phyloP scores from a whole-genome alignment of 108 stramenopile species.

The Nannochloropsis gaditana region DNA sequence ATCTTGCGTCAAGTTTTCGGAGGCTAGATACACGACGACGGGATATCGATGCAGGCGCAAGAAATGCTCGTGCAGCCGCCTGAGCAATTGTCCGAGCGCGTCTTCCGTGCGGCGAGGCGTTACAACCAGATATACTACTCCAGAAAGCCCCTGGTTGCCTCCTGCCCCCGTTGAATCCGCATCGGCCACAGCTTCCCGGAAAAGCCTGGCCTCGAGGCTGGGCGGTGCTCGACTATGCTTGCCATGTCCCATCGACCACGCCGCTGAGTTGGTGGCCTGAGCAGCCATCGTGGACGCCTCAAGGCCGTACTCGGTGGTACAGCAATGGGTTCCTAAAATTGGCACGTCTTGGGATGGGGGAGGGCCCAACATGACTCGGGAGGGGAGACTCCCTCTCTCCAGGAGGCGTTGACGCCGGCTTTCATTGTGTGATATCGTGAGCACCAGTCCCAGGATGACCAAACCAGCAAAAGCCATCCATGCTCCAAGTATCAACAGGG shows the following conservation, averaged over 20 bases:
- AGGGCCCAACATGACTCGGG: background rate
- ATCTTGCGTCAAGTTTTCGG: background rate
- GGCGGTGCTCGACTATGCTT: background rate
- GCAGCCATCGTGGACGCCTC: background rate
- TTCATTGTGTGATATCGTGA: background rate
- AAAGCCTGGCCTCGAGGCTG: background rate
- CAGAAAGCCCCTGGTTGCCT: background rate
- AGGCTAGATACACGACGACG: background rate
- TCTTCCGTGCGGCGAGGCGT: background rate
- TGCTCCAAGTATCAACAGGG: background rate
- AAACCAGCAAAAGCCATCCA: background rate
- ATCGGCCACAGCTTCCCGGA: background rate
- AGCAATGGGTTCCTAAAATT: background rate
- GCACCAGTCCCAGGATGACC: background rate
- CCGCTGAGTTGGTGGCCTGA: background rate
- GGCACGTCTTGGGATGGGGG: background rate
- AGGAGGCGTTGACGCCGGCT: background rate
- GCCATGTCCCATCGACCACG: background rate
- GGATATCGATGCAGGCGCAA: constrained; percentile 7
- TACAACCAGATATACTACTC: background rate
- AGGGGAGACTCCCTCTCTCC: background rate
- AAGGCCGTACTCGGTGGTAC: background rate
- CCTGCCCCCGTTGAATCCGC: background rate
- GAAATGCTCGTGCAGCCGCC: background rate
- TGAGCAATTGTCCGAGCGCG: background rate